These are phyloP conservation scores for Vachellia pachyceras DNA, from an alignment of 306 rosid species.

Conservation along the genomic window DNA sequence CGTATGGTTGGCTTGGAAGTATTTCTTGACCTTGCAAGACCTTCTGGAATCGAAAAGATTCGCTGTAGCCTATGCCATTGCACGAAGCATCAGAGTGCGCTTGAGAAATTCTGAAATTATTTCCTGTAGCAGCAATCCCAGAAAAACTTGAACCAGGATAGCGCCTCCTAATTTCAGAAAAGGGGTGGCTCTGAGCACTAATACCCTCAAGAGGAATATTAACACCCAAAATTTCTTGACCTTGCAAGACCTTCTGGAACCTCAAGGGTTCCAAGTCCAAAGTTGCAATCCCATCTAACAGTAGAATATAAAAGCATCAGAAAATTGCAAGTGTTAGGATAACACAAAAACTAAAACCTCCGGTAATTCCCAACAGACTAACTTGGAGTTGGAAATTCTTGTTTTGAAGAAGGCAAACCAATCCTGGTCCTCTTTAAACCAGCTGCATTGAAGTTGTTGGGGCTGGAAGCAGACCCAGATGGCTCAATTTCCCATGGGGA, in stretches of 20 bases:
- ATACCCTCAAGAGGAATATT: slow-evolving; percentile 64
- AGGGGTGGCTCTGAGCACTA: slow-evolving; percentile 54
- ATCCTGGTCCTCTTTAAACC: slow-evolving; percentile 87
- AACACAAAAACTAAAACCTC: not conserved
- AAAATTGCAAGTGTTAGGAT: not conserved
- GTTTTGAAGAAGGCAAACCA: slow-evolving; percentile 58
- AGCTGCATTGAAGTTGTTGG: slow-evolving; percentile 63
- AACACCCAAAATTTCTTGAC: slow-evolving; percentile 95
- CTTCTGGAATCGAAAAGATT: slow-evolving; percentile 88
- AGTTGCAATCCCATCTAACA: slow-evolving; percentile 81
- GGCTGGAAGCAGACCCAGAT: slow-evolving; percentile 68
- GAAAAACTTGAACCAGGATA: slow-evolving; percentile 65
- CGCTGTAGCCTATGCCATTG: slow-evolving; percentile 75
- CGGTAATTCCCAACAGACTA: slow-evolving; percentile 37
- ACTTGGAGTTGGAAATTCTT: slow-evolving; percentile 81
- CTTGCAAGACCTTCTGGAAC: slow-evolving; percentile 99
- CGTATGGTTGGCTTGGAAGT: slow-evolving; percentile 70
- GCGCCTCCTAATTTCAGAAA: slow-evolving; percentile 69
- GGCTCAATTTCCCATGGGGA: slow-evolving; percentile 99
- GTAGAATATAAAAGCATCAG: slow-evolving; percentile 28
- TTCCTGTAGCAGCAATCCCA: slow-evolving; percentile 62
- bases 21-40: slow-evolving; percentile 99
- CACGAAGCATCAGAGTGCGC: slow-evolving; percentile 61
- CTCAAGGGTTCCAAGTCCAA: slow-evolving; percentile 92
- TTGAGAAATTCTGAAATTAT: slow-evolving; percentile 55